phyloP scores from a whole-genome alignment of 805 yeast genomes.

The Candida orba region DNA sequence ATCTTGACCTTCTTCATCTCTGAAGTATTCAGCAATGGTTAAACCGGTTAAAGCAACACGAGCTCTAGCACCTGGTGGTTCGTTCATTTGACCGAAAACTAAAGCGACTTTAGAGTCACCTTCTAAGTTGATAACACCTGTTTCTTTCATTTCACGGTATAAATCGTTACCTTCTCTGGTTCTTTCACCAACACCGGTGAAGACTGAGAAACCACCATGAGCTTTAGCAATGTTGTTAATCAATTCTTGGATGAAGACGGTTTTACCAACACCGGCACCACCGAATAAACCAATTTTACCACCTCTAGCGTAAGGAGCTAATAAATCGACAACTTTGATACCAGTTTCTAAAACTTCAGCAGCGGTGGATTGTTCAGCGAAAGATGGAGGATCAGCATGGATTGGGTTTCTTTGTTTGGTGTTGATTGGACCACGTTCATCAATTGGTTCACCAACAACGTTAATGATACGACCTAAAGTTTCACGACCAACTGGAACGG shows the following conservation, averaged over 20 bases:
- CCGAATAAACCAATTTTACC: constrained; percentile 99
- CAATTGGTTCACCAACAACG: constrained; percentile 99
- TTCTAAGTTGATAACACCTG: constrained; percentile 99
- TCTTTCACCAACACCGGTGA: constrained; percentile 99
- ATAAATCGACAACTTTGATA: constrained; percentile 98
- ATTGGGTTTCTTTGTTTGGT: constrained; percentile 92
- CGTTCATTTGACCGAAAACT: constrained; percentile 99
- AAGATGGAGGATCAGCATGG: constrained; percentile 96
- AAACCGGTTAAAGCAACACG: constrained; percentile 99
- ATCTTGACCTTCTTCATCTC: constrained; percentile 99
- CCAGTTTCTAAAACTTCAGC: constrained; percentile 99
- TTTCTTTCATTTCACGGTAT: constrained; percentile 99
- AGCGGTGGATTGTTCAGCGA: constrained; percentile 93
- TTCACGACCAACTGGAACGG: constrained; percentile 99
- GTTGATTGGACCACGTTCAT: constrained; percentile 98
- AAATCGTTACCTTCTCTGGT: constrained; percentile 99
- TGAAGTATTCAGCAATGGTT: constrained; percentile 99
- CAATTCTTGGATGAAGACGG: constrained; percentile 98
- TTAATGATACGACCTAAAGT: constrained; percentile 98
- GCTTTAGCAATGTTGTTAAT: constrained; percentile 99
- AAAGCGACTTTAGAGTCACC: constrained; percentile 99
- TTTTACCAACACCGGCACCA: constrained; percentile 99
- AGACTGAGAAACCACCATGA: constrained; percentile 99
- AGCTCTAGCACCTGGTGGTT: constrained; percentile 99
- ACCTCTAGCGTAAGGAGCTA: constrained; percentile 99